Conservation (phyloP, 2,329 filamentous ascomycete species). For the Bretziella fagacearum region DNA sequence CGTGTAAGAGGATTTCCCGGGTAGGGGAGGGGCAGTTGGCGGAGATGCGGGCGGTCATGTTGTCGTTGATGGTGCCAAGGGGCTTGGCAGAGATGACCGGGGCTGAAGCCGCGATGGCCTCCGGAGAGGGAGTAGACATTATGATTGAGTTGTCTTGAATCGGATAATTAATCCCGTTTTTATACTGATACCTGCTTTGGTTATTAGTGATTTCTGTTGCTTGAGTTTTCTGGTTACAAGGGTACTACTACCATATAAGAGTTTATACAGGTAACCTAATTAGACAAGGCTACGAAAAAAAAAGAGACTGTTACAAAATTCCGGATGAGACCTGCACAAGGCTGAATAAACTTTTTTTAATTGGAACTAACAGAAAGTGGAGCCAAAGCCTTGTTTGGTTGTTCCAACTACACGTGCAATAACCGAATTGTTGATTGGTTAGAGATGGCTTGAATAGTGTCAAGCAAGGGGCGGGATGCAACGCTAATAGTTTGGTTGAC, state of each 20-base stretch:
- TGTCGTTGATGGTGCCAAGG: conserved; percentile 27
- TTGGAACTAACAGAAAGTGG: not conserved
- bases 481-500: conserved; percentile 1
- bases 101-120: not conserved
- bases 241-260: not conserved
- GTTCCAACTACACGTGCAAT: conserved; percentile 1
- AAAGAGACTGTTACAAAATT: no score
- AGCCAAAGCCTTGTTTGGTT: not conserved
- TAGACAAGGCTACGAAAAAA: no score
- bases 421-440: not conserved
- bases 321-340: no score
- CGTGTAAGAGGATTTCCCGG: conserved; percentile 34
- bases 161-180: not conserved
- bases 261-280: no score
- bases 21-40: conserved; percentile 33
- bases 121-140: not conserved
- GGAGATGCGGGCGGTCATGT: conserved; percentile 36
- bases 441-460: not conserved
- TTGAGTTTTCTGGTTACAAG: not conserved
- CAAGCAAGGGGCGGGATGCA: not conserved
- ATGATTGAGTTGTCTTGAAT: not conserved
- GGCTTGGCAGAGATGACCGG: not conserved
- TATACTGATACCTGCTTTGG: not conserved
- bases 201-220: not conserved
- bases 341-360: not conserved